Evolutionary conservation across 2,329 filamentous ascomycete genomes (phyloP).

Genomic region (Diaporthe caulivora): DNA sequence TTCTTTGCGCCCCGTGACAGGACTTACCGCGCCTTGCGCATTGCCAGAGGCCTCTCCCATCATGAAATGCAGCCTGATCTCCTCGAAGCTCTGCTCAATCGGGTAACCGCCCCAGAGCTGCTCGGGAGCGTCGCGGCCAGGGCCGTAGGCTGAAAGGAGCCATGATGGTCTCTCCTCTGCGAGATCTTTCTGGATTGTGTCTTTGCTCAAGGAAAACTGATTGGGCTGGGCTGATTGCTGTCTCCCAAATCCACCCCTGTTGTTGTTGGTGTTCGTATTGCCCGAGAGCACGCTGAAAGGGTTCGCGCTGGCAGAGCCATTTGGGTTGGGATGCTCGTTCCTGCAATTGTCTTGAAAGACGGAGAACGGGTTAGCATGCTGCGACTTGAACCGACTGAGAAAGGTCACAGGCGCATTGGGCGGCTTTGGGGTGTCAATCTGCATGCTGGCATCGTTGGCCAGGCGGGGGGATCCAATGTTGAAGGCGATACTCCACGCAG

Average conservation of each 20-base stretch:
- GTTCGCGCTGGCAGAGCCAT: constrained; percentile 46
- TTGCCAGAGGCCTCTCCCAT: constrained; percentile 71
- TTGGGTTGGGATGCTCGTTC: constrained; percentile 65
- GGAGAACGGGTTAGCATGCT: constrained; percentile 18
- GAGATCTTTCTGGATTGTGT: constrained; percentile 75
- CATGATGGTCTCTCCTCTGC: constrained; percentile 81
- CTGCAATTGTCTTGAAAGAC: constrained; percentile 61
- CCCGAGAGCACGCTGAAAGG: constrained; percentile 43
- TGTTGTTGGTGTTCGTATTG: constrained; percentile 47
- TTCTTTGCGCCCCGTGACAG: constrained; percentile 8
- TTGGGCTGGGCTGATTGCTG: constrained; percentile 36
- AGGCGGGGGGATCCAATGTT: background rate
- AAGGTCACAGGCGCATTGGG: background rate
- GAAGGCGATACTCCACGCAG: background rate
- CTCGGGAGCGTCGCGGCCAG: constrained; percentile 79
- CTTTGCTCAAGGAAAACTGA: constrained; percentile 66
- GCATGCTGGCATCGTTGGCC: constrained; percentile 1
- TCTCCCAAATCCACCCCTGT: constrained; percentile 60
- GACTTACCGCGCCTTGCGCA: constrained; percentile 62
- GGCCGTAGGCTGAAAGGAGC: constrained; percentile 89
- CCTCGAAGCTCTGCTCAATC: constrained; percentile 89
- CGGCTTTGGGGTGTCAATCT: constrained; percentile 22
- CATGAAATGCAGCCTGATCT: constrained; percentile 83
- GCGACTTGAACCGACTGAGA: background rate
- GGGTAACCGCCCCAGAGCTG: constrained; percentile 85